These are phyloP conservation scores for Dendrostoma leiphaemia DNA, from an alignment of 2,329 filamentous ascomycete genomes.

Conservation along the genomic window DNA sequence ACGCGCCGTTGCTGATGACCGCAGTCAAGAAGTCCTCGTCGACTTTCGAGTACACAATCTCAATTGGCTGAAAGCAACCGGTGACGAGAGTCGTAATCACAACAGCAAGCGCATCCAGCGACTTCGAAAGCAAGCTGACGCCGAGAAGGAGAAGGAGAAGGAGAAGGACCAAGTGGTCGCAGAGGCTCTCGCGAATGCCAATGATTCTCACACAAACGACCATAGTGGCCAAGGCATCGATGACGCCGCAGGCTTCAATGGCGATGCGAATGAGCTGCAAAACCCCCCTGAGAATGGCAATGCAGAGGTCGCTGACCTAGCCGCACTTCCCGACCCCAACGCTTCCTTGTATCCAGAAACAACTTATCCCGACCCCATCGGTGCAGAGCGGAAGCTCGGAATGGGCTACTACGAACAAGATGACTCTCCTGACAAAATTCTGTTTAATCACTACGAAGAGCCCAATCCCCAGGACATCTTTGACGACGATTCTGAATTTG, in stretches of 20 bases:
- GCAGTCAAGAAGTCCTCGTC: conserved; percentile 86
- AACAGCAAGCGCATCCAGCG: conserved; percentile 57
- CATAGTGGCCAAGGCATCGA: conserved; percentile 32
- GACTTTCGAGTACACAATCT: conserved; percentile 90
- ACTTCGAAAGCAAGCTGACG: conserved; percentile 54
- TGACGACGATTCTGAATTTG: conserved; percentile 46
- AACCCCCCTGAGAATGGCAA: conserved; percentile 21
- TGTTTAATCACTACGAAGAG: conserved; percentile 58
- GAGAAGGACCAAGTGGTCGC: conserved; percentile 33
- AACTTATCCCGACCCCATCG: conserved; percentile 49
- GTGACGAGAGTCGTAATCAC: conserved; percentile 56
- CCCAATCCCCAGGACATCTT: conserved; percentile 42
- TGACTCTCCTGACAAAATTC: conserved; percentile 54
- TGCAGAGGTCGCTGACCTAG: conserved; percentile 27
- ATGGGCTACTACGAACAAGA: conserved; percentile 62
- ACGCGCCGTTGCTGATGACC: conserved; percentile 81
- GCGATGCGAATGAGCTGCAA: neutral
- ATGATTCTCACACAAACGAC: conserved; percentile 29
- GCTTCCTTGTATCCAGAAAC: conserved; percentile 19
- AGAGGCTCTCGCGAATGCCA: conserved; percentile 23
- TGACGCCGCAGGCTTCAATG: conserved; percentile 19
- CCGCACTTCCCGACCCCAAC: conserved; percentile 6
- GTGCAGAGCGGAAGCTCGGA: conserved; percentile 51
- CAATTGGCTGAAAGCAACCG: conserved; percentile 68
- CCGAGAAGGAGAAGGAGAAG: conserved; percentile 51